phyloP scores from a whole-genome alignment of 192 early-diverging fungal species.

The Gaertneriomyces semiglobifer region DNA sequence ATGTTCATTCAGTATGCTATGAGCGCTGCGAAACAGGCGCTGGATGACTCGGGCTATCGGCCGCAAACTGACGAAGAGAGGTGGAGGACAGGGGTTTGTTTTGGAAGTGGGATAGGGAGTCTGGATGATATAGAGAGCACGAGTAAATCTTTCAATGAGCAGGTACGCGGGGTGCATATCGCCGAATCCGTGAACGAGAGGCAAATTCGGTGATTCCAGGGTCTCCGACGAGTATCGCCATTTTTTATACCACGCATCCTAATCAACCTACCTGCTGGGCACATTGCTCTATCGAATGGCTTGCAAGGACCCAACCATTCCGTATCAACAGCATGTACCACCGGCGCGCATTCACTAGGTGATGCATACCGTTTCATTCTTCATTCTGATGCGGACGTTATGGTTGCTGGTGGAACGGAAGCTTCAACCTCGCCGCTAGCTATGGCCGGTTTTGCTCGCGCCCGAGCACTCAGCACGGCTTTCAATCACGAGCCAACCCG shows the following conservation, averaged over 20 bases:
- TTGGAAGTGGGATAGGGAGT: conserved; percentile 92
- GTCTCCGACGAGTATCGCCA: conserved; percentile 74
- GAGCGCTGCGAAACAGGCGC: conserved; percentile 76
- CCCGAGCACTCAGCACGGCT: conserved; percentile 75
- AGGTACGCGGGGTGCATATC: conserved; percentile 35
- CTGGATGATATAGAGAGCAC: conserved; percentile 75
- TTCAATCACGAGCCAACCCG: conserved; percentile 75
- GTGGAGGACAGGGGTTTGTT: conserved; percentile 82
- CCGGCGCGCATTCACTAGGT: conserved; percentile 91
- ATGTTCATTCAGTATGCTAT: conserved; percentile 86
- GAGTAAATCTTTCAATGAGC: conserved; percentile 47
- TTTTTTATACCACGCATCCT: conserved; percentile 88
- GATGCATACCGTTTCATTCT: conserved; percentile 92
- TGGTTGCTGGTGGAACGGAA: conserved; percentile 91
- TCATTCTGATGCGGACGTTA: conserved; percentile 90
- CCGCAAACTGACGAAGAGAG: conserved; percentile 51
- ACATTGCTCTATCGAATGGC: conserved; percentile 85
- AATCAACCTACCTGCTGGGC: conserved; percentile 94
- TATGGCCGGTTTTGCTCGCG: conserved; percentile 82
- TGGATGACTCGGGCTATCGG: conserved; percentile 77
- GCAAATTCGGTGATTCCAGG: conserved; percentile 40
- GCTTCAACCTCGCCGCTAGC: conserved; percentile 79
- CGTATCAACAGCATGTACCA: conserved; percentile 91
- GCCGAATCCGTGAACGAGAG: no score
- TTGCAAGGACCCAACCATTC: conserved; percentile 89